Base-by-base conservation (phyloP, 352 stramenopile species). In the Phytophthora boehmeriae region DNA sequence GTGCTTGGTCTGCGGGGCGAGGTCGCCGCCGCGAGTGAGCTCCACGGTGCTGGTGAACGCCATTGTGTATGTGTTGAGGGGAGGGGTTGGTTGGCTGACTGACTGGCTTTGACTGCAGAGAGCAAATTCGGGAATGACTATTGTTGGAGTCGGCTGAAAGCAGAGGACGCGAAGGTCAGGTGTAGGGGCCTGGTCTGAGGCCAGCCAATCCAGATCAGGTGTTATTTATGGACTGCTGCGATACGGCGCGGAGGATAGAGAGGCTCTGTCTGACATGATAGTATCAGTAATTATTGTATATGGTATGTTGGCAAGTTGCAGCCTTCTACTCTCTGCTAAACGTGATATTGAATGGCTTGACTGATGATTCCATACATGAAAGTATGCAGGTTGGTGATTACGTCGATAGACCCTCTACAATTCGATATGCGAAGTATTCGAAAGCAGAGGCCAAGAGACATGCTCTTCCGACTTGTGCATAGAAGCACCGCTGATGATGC, bases 11-110 rank as follows among this genome's bases (percentile, higher is more conserved):
- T 75, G 38, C 14, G 38, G 14, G 38, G 46, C 41, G 44, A 67
- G 66, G 8, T 72, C 56, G 30, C 59, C 54, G 57, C 63, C 66
- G 66, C 69, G 66, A 22, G 79, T 73, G 57, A 88, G 63, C 36
- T 89, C 73, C 35, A 86, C 66, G 28, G 71, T 80, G 36, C 66
- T 81, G 46, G 69, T 69, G 54, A 89, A 74, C 20, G 81, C 72
- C 79, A 86, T 88, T 22, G 23, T 54, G 62, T 39, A 43, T 8
- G 22, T 54, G 10, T n/a, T 45, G 30, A 32, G 28, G 11, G 25
- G 14, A 22, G 39, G n/a, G 0, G 34, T 25, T 34, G 27, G 6
- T 35, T 53, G 19, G 25, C 6, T 30, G 25, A 30, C 25, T 30
- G 17, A 2, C 28, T 54, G 52, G 38, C 17, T 30, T 20, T 74